These are phyloP conservation scores for Ceratocystis alfenasii DNA, from an alignment of 2,329 filamentous ascomycete genomes.

Conservation along the genomic window DNA sequence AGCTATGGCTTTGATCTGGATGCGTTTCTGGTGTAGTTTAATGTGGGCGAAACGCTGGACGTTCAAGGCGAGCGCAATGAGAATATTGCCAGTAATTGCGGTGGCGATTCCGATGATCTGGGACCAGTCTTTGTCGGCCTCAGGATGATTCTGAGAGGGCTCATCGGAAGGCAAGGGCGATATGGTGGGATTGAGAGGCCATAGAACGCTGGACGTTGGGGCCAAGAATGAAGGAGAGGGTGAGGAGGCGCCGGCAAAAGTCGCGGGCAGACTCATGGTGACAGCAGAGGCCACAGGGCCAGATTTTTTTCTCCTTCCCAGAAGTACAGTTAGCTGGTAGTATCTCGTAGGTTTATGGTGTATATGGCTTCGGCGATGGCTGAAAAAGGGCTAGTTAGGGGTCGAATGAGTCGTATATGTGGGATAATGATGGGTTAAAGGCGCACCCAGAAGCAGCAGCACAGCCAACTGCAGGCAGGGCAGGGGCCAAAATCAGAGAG, in stretches of 20 bases:
- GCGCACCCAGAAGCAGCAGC: neutral
- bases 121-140: slow-evolving; percentile 58
- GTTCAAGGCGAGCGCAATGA: slow-evolving; percentile 92
- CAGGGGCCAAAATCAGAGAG: neutral
- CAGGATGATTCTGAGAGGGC: slow-evolving; percentile 21
- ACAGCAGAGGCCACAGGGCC: neutral
- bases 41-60: slow-evolving; percentile 94
- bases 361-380: too few species aligned
- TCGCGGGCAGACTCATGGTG: slow-evolving; percentile 6
- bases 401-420: too few species aligned
- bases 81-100: slow-evolving; percentile 80
- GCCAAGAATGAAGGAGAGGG: neutral
- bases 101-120: slow-evolving; percentile 90
- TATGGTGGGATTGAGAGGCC: slow-evolving; percentile 15
- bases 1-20: slow-evolving; percentile 43
- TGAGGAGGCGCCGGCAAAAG: slow-evolving; percentile 10
- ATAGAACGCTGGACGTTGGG: slow-evolving; percentile 6
- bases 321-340: too few species aligned
- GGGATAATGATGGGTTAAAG: neutral
- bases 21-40: slow-evolving; percentile 59
- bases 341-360: too few species aligned
- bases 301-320: too few species aligned
- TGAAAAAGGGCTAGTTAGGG: too few species aligned
- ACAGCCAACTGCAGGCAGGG: neutral
- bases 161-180: slow-evolving; percentile 8